Base-by-base conservation (phyloP, 108 stramenopile species). In the Chaetoceros tenuissimus region DNA sequence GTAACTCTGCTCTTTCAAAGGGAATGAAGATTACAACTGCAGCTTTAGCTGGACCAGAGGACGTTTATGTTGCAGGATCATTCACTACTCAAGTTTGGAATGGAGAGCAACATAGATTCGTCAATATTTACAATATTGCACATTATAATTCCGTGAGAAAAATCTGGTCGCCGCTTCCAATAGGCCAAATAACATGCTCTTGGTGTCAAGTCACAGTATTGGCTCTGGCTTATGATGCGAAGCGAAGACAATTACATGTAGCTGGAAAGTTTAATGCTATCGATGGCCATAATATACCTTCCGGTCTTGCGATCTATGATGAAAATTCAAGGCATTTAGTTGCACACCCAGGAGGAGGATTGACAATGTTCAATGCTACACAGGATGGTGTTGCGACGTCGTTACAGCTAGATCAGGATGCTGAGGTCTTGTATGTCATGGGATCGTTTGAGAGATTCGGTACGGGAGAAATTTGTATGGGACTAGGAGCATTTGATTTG, bases 11-110 rank as follows among this genome's bases (percentile, higher is more conserved):
- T 17, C 51, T 90, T 27, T 87, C 83, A 24, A 80, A 80, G 46
- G 88, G 90, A 24, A 93, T 94, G 78, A 91, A 90, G 69, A 94
- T 94, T 55, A 88, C 84, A 20, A 80, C 80, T 5, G 80, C 87
- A 43, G 79, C 86, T 8, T 52, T 94, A 63, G 92, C 87, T 0
- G 86, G 88, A 7, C 82, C 84, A 7, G 78, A 85, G 31, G 87
- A 91, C 55, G 79, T 92, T 0, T 92, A 76, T 57, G 89, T 88
- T 46, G 91, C 87, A 21, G 91, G 94, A 5, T 88, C 91, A 19
- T 97, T 97, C 68, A 79, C 90, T 58, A 94, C 92, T 30, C 89
- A 92, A 57, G 96, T 95, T 3, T 97, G 96, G 96, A 94, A 87
- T 64, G 96, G 94, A 19, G 78, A 91, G 30, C 75, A 75, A 24